Evolutionary conservation across 176 grass and related monocot species (phyloP).

Genomic region (Ananas comosus): DNA sequence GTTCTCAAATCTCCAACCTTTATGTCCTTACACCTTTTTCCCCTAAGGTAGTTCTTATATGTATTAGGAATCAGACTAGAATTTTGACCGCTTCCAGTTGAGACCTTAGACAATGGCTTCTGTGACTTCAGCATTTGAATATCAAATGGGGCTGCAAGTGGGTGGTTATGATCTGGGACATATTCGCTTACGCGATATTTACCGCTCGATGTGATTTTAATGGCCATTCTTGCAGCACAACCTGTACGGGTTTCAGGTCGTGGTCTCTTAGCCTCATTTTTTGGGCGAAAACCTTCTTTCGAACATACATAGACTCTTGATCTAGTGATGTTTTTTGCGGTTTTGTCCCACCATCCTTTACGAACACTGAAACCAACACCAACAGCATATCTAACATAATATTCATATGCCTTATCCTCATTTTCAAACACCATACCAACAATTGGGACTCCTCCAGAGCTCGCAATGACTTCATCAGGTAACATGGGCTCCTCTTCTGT

Average conservation of each 20-base stretch:
- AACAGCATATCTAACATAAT: slow-evolving; percentile 81
- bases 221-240: slow-evolving; percentile 67
- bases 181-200: slow-evolving; percentile 76
- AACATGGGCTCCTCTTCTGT: slow-evolving; percentile 55
- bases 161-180: slow-evolving; percentile 77
- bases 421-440: slow-evolving; percentile 80
- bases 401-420: slow-evolving; percentile 77
- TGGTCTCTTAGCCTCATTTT: slow-evolving; percentile 57
- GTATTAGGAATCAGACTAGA: slow-evolving; percentile 50
- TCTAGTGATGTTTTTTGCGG: slow-evolving; percentile 55
- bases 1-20: slow-evolving; percentile 41
- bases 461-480: slow-evolving; percentile 52
- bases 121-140: slow-evolving; percentile 76
- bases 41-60: slow-evolving; percentile 76
- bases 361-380: slow-evolving; percentile 74
- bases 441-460: slow-evolving; percentile 72
- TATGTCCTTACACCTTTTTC: slow-evolving; percentile 41
- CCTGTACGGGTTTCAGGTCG: slow-evolving; percentile 61
- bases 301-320: slow-evolving; percentile 83
- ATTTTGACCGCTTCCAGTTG: slow-evolving; percentile 39
- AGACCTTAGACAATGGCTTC: slow-evolving; percentile 36
- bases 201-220: slow-evolving; percentile 48
- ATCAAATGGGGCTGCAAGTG: slow-evolving; percentile 82
- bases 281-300: slow-evolving; percentile 68
- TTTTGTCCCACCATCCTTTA: slow-evolving; percentile 81